phyloP scores from a whole-genome alignment of 441 rosid genomes.

The Jatropha podagrica region DNA sequence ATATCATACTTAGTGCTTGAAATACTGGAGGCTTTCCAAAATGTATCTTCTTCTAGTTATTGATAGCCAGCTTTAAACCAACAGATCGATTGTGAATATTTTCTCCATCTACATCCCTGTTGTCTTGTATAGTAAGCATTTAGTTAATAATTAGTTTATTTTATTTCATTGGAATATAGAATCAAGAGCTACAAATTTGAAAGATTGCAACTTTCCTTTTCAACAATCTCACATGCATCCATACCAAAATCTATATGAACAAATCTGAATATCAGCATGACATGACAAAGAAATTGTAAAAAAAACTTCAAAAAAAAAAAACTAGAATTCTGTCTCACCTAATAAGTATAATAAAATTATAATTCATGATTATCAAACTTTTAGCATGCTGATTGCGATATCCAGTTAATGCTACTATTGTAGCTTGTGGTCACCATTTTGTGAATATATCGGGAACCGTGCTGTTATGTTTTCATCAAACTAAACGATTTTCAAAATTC shows the following conservation, averaged over 20 bases:
- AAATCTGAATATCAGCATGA: not conserved
- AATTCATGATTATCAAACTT: not conserved
- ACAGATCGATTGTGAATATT: not conserved
- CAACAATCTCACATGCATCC: not conserved
- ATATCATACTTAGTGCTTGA: not conserved
- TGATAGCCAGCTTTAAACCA: not conserved
- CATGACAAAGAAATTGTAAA: not conserved
- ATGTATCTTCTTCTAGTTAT: not conserved
- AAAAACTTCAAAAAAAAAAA: not conserved
- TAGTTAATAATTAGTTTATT: not conserved
- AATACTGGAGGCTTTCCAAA: not conserved
- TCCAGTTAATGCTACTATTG: not conserved
- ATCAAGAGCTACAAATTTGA: not conserved
- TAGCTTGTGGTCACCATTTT: constrained; percentile 5
- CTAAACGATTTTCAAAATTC: constrained; percentile 25
- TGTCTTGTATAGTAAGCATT: not conserved
- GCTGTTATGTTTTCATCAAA: not conserved
- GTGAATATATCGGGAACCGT: not conserved
- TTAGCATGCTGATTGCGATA: not conserved
- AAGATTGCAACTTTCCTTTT: not conserved
- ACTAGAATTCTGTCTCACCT: not conserved
- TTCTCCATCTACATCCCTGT: not conserved
- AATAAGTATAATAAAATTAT: too few relatives aligned
- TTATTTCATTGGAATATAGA: not conserved
- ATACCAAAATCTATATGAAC: not conserved